Evolutionary conservation across 768 basidiomycete species (phyloP).

Genomic region (Leccinum arenicola): DNA sequence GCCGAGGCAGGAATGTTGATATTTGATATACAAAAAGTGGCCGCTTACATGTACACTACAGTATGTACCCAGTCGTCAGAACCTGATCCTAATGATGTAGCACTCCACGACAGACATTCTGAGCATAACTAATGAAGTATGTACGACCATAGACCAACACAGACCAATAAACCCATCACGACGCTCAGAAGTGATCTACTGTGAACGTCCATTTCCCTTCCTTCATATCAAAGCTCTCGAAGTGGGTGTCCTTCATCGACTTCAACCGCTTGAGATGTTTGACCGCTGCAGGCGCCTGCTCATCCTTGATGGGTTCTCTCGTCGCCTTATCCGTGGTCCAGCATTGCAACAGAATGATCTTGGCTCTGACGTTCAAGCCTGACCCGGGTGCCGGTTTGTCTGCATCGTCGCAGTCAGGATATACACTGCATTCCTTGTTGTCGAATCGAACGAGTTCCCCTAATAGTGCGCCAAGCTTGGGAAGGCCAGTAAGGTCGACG

Average conservation of each 20-base stretch:
- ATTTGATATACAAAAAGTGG: slow-evolving; percentile 14
- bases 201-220: slow-evolving; percentile 92
- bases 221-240: slow-evolving; percentile 73
- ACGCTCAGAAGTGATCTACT: slow-evolving; percentile 85
- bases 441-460: slow-evolving; percentile 89
- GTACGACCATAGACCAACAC: neutral
- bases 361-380: slow-evolving; percentile 87
- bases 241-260: slow-evolving; percentile 82
- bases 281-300: slow-evolving; percentile 60
- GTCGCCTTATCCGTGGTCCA: slow-evolving; percentile 93
- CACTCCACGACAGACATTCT: neutral
- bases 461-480: slow-evolving; percentile 75
- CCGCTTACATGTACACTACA: slow-evolving; percentile 14
- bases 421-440: slow-evolving; percentile 90
- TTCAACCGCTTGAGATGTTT: slow-evolving; percentile 80
- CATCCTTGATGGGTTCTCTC: slow-evolving; percentile 84
- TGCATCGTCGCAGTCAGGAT: slow-evolving; percentile 83
- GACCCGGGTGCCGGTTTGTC: slow-evolving; percentile 81
- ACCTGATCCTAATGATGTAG: slow-evolving; percentile 11
- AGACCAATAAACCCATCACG: slow-evolving; percentile 1
- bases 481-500: slow-evolving; percentile 83
- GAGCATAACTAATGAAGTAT: neutral
- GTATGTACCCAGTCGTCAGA: slow-evolving; percentile 3
- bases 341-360: slow-evolving; percentile 72
- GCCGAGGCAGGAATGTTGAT: neutral